Percentiles rank a stretch among this genome's conserved stretches.
phyloP scores from a whole-genome alignment of 148 eudicot species.

The Vaccinium corymbosum region DNA sequence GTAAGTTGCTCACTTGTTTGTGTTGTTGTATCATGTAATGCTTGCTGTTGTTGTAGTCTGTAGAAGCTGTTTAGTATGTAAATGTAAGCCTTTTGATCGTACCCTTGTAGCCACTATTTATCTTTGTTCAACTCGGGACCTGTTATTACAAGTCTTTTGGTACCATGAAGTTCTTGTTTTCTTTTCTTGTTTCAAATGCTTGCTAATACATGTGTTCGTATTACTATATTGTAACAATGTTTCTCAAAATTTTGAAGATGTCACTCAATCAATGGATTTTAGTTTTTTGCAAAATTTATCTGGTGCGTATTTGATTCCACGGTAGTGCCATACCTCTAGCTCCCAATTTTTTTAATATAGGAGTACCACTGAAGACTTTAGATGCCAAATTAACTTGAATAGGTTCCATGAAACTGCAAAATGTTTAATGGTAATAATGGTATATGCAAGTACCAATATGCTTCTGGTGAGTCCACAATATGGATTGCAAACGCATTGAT shows the following conservation, averaged over 20 bases:
- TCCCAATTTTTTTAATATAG: not conserved
- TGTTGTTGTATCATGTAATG: conserved; percentile 27
- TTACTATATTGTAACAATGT: not conserved
- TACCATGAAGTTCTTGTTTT: not conserved
- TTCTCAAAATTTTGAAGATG: conserved; percentile 9
- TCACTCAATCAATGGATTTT: not conserved
- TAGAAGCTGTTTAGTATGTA: conserved; percentile 23
- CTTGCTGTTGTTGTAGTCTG: conserved; percentile 10
- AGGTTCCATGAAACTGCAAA: not conserved
- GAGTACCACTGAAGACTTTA: not conserved
- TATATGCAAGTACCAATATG: not conserved
- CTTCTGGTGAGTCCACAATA: not conserved
- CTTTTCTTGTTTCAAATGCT: not conserved
- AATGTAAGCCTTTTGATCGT: conserved; percentile 13
- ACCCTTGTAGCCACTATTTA: conserved; percentile 8
- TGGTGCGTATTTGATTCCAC: not conserved
- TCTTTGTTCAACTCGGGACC: not conserved
- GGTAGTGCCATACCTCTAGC: not conserved
- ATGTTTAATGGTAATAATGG: not conserved
- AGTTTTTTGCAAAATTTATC: not conserved
- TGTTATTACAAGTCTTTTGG: not conserved
- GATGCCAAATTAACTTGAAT: not conserved
- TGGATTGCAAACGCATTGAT: not conserved
- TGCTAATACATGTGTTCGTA: not conserved
- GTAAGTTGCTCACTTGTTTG: conserved; percentile 15